Evolutionary conservation across 2,329 filamentous ascomycete genomes (phyloP).

Genomic region (Aspergillus quadrilineatus): DNA sequence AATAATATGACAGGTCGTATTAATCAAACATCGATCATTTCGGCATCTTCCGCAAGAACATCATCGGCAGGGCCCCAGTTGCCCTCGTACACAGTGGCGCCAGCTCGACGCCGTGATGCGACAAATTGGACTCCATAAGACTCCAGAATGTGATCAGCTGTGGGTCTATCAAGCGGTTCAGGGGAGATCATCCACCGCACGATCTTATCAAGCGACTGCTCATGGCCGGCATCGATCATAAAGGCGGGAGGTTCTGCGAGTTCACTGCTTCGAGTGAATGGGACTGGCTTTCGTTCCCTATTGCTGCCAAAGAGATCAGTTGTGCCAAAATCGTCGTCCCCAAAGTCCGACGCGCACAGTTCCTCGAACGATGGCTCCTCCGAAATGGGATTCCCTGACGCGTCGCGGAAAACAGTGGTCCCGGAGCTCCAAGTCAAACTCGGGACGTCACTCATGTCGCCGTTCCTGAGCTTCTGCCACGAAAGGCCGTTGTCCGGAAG

Average conservation of each 20-base stretch:
- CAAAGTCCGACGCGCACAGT: constrained; percentile 44
- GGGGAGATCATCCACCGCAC: constrained; percentile 86
- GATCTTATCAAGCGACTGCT: constrained; percentile 76
- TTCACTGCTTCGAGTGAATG: constrained; percentile 53
- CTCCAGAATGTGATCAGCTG: constrained; percentile 69
- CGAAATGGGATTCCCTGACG: constrained; percentile 66
- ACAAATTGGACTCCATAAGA: constrained; percentile 79
- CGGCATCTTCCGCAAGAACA: constrained; percentile 57
- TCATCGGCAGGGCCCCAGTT: constrained; percentile 83
- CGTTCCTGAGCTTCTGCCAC: constrained; percentile 86
- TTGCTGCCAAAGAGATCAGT: constrained; percentile 33
- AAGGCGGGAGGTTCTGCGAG: constrained; percentile 74
- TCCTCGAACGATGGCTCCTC: constrained; percentile 46
- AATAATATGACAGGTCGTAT: constrained; percentile 27
- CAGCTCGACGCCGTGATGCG: constrained; percentile 70
- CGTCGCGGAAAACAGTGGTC: constrained; percentile 70
- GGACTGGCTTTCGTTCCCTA: constrained; percentile 25
- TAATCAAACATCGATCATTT: constrained; percentile 62
- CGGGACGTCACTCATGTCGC: constrained; percentile 84
- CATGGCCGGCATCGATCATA: constrained; percentile 75
- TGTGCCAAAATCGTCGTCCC: constrained; percentile 46
- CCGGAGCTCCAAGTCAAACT: constrained; percentile 78
- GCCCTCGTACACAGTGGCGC: constrained; percentile 94
- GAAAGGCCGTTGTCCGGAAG: constrained; percentile 89
- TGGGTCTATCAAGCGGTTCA: constrained; percentile 70